A percentile compares a stretch with the other conserved stretches of the same genome.
Conservation (phyloP, 805 yeast genomes). For the Saccharomyces kudriavzevii region DNA sequence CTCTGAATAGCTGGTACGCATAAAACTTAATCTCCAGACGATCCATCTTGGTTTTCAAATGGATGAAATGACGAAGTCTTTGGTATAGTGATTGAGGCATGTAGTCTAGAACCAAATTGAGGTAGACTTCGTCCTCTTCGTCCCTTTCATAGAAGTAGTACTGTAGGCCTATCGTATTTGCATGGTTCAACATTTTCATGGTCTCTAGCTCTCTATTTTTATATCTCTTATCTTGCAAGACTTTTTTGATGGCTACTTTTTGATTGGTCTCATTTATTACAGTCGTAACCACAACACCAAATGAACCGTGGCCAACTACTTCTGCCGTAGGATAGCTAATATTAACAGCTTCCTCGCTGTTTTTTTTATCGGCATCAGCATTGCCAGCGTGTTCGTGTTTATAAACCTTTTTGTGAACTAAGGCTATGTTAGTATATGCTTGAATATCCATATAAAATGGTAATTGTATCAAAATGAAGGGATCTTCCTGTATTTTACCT, state of each 20-base stretch:
- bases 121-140: constrained; percentile 43
- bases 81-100: constrained; percentile 89
- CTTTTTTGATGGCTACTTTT: constrained; percentile 85
- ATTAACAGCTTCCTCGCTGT: constrained; percentile 25
- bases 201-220: constrained; percentile 88
- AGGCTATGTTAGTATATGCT: constrained; percentile 16
- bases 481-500: background rate
- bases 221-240: constrained; percentile 84
- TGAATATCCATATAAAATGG: constrained; percentile 11
- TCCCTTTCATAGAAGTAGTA: constrained; percentile 79
- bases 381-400: background rate
- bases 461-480: background rate
- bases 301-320: constrained; percentile 93
- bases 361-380: background rate
- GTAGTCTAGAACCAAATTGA: constrained; percentile 79
- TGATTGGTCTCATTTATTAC: constrained; percentile 60
- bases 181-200: constrained; percentile 79
- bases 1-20: constrained; percentile 64
- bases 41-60: constrained; percentile 71
- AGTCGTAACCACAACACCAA: constrained; percentile 89
- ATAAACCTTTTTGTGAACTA: constrained; percentile 28
- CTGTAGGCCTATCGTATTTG: constrained; percentile 75
- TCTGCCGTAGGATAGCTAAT: constrained; percentile 53
- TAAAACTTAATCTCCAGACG: constrained; percentile 74
- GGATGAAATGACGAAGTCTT: constrained; percentile 73